These are phyloP conservation scores for Stentor roeselii DNA, from an alignment of 73 alveolate genomes.

Conservation along the genomic window DNA sequence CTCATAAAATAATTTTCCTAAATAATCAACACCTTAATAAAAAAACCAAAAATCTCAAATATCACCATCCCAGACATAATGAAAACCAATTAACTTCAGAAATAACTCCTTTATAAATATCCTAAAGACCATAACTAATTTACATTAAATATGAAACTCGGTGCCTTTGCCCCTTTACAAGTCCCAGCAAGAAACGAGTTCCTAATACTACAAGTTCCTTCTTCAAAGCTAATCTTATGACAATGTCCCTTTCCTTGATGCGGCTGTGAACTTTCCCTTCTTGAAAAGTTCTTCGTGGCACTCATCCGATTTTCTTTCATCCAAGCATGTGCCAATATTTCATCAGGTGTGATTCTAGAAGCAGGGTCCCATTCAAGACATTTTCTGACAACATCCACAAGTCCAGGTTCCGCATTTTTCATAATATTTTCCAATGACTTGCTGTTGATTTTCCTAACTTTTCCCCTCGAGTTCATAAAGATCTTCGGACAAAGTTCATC, in stretches of 20 bases:
- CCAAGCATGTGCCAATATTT: conserved; percentile 81
- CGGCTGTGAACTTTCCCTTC: neutral
- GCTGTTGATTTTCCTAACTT: conserved; percentile 59
- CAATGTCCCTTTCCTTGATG: neutral
- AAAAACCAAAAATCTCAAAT: too few relatives aligned
- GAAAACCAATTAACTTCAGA: too few relatives aligned
- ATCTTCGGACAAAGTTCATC: conserved; percentile 55
- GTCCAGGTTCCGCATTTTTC: conserved; percentile 59
- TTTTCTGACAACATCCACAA: conserved; percentile 66
- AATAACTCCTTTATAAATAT: too few relatives aligned
- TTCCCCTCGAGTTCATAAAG: conserved; percentile 67
- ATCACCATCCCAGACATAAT: too few relatives aligned
- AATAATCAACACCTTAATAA: too few relatives aligned
- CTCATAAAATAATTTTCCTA: too few relatives aligned
- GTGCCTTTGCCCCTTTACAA: too few relatives aligned
- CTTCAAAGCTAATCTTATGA: too few relatives aligned
- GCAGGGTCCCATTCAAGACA: conserved; percentile 90
- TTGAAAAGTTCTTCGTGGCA: conserved; percentile 17
- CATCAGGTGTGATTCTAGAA: conserved; percentile 82
- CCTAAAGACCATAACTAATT: too few relatives aligned
- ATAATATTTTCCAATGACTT: conserved; percentile 48
- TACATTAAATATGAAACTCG: too few relatives aligned
- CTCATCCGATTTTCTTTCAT: conserved; percentile 42
- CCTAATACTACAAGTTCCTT: too few relatives aligned
- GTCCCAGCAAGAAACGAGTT: too few relatives aligned